Base-by-base conservation (phyloP, 2,329 filamentous ascomycete species). In the Penicillium capsulatum region DNA sequence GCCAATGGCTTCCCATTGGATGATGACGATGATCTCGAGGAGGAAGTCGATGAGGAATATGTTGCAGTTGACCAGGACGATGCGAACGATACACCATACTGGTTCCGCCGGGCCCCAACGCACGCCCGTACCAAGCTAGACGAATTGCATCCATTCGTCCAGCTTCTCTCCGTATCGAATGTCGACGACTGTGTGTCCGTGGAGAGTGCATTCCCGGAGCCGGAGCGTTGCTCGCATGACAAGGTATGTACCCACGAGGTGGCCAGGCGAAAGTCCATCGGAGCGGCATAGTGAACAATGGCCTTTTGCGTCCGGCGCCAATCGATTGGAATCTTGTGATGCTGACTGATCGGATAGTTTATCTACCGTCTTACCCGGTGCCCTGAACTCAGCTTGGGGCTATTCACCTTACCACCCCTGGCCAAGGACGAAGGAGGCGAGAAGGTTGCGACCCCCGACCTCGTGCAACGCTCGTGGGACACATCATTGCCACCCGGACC, bases 401-500 rank as follows among this genome's bases (percentile, higher is more conserved):
- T 95, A 39, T 95, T 91, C 70, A 85, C 84, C 58, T 72, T 55
- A 61, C 74, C 55, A 57, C 70, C 51, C 65, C 76, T 44, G 5
- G 5, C 10, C 62, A 76, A 51, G 61, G 70, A 50, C 67, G 79
- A 50, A 68, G 11, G n/a, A 11, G 26, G n/a, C 6, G n/a, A 2
- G 11, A 14, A 28, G 4, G 71, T 9, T 2, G 27, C 50, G 71
- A n/a, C n/a, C 75, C 26, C 73, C 86, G 51, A 77, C 86, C 67
- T 64, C 69, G 61, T 74, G 76, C 47, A 69, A 75, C 57, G 68
- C 73, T 95, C 16, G 73, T 95, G 33, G 89, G 80, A 27, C 86
- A 94, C 64, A 74, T 91, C 50, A 72, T 94, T 46, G 77, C 84
- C 14, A 90, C 88, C 9, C 82, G 85, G 50, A 84, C 81, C 26